A percentile compares a stretch with the other conserved stretches of the same genome.
Evolutionary conservation across 768 basidiomycete species (phyloP).

Genomic region (Neoboletus brunneissimus): DNA sequence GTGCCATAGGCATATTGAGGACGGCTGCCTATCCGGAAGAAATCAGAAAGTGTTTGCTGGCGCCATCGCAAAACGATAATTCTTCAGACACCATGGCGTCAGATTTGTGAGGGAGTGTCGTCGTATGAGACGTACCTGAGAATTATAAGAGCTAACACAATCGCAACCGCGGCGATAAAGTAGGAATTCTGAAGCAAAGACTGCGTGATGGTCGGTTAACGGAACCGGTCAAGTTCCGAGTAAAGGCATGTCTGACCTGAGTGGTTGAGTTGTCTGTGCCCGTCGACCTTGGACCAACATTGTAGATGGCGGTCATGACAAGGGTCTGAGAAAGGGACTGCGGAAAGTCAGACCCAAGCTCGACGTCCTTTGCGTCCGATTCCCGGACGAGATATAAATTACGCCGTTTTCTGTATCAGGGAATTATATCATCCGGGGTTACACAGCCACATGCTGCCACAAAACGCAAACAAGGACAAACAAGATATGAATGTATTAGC

Average conservation of each 20-base stretch:
- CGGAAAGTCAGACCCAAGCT: not conserved
- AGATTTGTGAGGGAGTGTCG: not conserved
- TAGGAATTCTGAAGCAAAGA: conserved; percentile 23
- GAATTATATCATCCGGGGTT: not conserved
- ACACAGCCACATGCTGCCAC: conserved; percentile 23
- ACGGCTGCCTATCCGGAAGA: conserved; percentile 14
- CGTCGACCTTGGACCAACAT: not conserved
- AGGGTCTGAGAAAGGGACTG: not conserved
- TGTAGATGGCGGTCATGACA: conserved; percentile 10
- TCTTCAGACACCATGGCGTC: conserved; percentile 7
- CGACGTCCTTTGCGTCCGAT: not conserved
- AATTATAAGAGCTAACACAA: conserved; percentile 16
- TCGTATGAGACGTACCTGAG: conserved; percentile 16
- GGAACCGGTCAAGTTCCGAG: not conserved
- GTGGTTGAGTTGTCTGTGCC: not conserved
- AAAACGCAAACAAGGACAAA: conserved; percentile 18
- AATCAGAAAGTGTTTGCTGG: conserved; percentile 15
- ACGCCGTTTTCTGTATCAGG: not conserved
- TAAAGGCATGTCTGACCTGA: conserved; percentile 14
- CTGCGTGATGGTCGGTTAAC: conserved; percentile 6
- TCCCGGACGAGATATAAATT: not conserved
- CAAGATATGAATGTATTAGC: not conserved
- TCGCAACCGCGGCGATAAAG: conserved; percentile 16
- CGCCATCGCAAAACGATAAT: conserved; percentile 24
- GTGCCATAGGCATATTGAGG: conserved; percentile 2